These are phyloP conservation scores for Zostera marina DNA, from an alignment of 116 monocot genomes.

Conservation along the genomic window DNA sequence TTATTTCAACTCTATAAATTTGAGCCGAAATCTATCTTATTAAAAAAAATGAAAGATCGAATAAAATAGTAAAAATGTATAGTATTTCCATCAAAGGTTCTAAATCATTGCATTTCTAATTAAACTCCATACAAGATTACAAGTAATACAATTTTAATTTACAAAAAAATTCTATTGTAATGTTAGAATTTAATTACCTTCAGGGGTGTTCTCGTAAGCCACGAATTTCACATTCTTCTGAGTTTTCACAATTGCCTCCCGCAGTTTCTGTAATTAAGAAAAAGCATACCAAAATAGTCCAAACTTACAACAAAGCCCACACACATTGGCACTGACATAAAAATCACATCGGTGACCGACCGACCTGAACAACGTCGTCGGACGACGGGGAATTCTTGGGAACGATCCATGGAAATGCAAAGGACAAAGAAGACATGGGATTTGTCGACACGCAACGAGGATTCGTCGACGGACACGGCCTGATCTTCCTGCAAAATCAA, in stretches of 20 bases:
- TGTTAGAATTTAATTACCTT: conserved; percentile 30
- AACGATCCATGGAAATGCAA: conserved; percentile 55
- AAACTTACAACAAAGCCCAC: background rate
- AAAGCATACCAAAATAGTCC: background rate
- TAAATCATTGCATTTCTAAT: too few relatives aligned
- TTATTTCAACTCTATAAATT: too few relatives aligned
- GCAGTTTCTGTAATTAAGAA: conserved; percentile 25
- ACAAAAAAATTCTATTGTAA: background rate
- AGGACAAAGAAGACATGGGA: conserved; percentile 80
- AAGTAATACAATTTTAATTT: too few relatives aligned
- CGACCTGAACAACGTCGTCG: conserved; percentile 42
- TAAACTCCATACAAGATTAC: too few relatives aligned
- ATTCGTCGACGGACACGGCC: conserved; percentile 75
- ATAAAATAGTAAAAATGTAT: too few relatives aligned
- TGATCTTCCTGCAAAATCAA: conserved; percentile 45
- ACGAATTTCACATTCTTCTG: conserved; percentile 60
- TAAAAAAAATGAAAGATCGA: too few relatives aligned
- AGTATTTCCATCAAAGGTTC: too few relatives aligned
- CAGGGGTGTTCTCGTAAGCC: conserved; percentile 43
- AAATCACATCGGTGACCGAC: background rate
- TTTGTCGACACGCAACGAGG: conserved; percentile 77
- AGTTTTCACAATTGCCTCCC: conserved; percentile 56
- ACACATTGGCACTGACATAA: too few relatives aligned
- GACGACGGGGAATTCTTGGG: conserved; percentile 16
- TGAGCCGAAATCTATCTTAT: too few relatives aligned